A percentile compares a stretch with the other conserved stretches of the same genome.
Evolutionary conservation across 1,284 basidiomycete species (phyloP).

Genomic region (Sanghuangporus weigelae): DNA sequence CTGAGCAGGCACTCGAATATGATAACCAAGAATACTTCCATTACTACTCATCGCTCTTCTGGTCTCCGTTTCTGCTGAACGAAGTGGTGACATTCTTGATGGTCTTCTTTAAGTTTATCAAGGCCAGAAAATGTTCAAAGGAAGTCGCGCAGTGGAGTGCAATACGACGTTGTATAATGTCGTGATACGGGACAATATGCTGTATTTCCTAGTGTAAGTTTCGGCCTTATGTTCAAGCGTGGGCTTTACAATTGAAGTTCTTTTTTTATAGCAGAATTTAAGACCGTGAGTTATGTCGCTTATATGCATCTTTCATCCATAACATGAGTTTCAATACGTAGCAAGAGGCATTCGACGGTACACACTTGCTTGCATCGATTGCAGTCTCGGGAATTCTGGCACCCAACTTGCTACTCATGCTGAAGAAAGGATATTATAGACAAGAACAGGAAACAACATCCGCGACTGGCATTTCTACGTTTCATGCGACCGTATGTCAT

Average conservation of each 20-base stretch:
- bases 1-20: no score
- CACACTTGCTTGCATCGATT: not conserved
- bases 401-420: not conserved
- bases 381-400: conserved; percentile 1
- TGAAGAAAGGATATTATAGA: not conserved
- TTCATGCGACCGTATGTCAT: not conserved
- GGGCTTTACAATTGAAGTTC: no score
- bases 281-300: no score
- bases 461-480: not conserved
- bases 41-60: not conserved
- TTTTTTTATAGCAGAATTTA: no score
- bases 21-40: no score
- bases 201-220: not conserved
- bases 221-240: no score
- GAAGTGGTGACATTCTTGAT: conserved; percentile 2
- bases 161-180: not conserved
- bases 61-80: not conserved
- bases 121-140: no score
- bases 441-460: not conserved
- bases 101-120: not conserved
- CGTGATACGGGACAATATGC: conserved; percentile 2
- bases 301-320: no score
- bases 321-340: no score
- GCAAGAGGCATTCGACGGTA: not conserved
- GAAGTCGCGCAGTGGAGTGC: no score